Conservation (phyloP, 495 filamentous ascomycete genomes). For the Aspergillus haitiensis region DNA sequence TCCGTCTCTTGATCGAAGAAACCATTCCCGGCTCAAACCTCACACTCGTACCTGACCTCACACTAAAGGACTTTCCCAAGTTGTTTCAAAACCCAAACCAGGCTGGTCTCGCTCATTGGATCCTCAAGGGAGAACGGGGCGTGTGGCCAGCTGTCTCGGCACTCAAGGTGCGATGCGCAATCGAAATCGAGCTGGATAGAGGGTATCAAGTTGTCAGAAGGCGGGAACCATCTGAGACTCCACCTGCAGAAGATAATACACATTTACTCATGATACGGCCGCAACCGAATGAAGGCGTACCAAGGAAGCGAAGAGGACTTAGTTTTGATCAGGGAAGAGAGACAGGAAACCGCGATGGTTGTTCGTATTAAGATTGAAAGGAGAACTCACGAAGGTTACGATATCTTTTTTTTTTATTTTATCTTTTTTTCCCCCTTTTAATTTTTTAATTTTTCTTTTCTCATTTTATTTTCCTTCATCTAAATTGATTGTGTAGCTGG, state of each 20-base stretch:
- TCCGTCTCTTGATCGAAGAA: conserved; percentile 84
- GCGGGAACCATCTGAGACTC: conserved; percentile 45
- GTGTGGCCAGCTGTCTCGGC: conserved; percentile 92
- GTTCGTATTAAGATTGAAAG: neutral
- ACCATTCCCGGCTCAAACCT: conserved; percentile 76
- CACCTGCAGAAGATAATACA: conserved; percentile 2
- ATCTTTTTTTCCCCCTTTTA: too few species aligned
- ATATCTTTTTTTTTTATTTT: neutral
- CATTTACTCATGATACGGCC: conserved; percentile 6
- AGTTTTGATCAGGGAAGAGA: conserved; percentile 19
- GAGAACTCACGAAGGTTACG: neutral
- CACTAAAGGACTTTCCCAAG: conserved; percentile 65
- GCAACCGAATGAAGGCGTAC: conserved; percentile 35
- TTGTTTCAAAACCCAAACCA: conserved; percentile 79
- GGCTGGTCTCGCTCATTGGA: conserved; percentile 80
- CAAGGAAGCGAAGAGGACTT: conserved; percentile 28
- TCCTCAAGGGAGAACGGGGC: conserved; percentile 75
- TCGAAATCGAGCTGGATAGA: conserved; percentile 83
- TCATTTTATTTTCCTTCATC: too few species aligned
- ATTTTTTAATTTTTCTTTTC: too few species aligned
- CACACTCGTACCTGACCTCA: conserved; percentile 80
- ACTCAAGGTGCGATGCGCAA: conserved; percentile 76
- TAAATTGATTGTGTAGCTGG: too few species aligned
- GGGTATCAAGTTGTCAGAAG: conserved; percentile 78
- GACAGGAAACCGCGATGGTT: conserved; percentile 2